Conservation (phyloP, 495 filamentous ascomycete genomes). For the Xylaria grammica region DNA sequence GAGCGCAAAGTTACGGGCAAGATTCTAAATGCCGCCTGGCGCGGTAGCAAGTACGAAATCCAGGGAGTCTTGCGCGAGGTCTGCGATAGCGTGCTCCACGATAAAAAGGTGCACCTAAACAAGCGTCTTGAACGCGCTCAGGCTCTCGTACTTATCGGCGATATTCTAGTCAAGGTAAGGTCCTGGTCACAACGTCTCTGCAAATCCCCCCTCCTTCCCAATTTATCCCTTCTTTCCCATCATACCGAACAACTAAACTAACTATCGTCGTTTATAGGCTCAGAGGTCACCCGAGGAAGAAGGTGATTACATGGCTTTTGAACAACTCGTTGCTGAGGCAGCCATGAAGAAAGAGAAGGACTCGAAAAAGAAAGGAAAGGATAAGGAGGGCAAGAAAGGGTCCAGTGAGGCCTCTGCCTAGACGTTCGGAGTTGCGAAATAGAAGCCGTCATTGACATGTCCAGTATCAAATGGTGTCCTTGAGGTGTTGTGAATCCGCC, state of each 20-base stretch:
- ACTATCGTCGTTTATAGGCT: constrained; percentile 63
- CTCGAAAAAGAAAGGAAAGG: constrained; percentile 75
- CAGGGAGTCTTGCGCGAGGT: constrained; percentile 94
- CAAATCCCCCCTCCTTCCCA: constrained; percentile 1
- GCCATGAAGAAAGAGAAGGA: constrained; percentile 89
- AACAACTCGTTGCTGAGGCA: constrained; percentile 96
- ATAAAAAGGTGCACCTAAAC: constrained; percentile 79
- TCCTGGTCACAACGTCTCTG: no score
- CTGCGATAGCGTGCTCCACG: constrained; percentile 68
- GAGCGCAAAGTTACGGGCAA: constrained; percentile 95
- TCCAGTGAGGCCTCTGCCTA: background rate
- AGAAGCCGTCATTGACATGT: background rate
- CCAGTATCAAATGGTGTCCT: background rate
- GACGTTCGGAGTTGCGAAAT: background rate
- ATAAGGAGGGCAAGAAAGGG: constrained; percentile 46
- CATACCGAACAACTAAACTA: constrained; percentile 12
- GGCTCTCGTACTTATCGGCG: constrained; percentile 83
- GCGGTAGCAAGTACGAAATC: constrained; percentile 97
- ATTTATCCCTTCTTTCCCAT: background rate
- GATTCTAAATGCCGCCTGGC: constrained; percentile 97
- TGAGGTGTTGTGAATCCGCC: background rate
- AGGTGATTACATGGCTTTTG: constrained; percentile 98
- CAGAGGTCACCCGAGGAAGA: constrained; percentile 93
- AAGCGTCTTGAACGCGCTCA: constrained; percentile 92
- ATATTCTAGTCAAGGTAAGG: constrained; percentile 81